Base-by-base conservation (phyloP, 1,139 yeast genomes). In the Debaryomycetaceae sp. region DNA sequence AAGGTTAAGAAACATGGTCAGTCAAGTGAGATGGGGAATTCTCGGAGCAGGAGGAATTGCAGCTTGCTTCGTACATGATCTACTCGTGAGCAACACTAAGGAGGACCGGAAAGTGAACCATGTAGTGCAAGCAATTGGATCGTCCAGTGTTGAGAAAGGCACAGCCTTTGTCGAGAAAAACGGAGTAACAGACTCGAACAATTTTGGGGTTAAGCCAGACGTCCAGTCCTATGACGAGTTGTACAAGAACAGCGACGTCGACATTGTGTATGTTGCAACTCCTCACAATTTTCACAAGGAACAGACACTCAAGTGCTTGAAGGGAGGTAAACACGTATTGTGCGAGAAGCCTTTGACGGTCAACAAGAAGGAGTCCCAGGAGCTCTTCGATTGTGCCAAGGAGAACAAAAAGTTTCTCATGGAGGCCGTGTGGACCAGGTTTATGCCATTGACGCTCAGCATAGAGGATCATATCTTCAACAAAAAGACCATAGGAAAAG, bases 371-470 rank as follows among this genome's bases (percentile, higher is more conserved):
- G 83, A 81, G 44, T 69, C 81, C 7, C 56, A 64, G 29, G 73
- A 69, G 38, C 56, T 81, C 14, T 61, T 74, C 40, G 67, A 59
- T 3, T 66, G 73, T 42, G 87, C 86, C 9, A 63, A 65, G 50
- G 54, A 62, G 42, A 70, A 75, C 55, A 62, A 67, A 2, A 65
- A 74, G 42, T 81, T 76, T 52, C 64, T 81, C 44, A 77, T 82
- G 84, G 87, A 82, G 57, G 87, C 80, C 3, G 75, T 81, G 44
- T 82, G 87, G 87, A 78, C 85, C 2, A 66, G 86, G 41, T 81
- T 77, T 56, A 77, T 81, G 66, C 87, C 87, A 1, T 54, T 78
- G 17, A 65, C 75, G 35, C 46, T 57, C 24, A 65, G 65, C 27
- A 61, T 80, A 44, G 65, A 70, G 48, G 48, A 66, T 34, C 60